Percentiles rank a stretch among this genome's conserved stretches.
These are phyloP conservation scores for Leishmania martiniquensis DNA, from an alignment of 208 protist species.

Conservation along the genomic window DNA sequence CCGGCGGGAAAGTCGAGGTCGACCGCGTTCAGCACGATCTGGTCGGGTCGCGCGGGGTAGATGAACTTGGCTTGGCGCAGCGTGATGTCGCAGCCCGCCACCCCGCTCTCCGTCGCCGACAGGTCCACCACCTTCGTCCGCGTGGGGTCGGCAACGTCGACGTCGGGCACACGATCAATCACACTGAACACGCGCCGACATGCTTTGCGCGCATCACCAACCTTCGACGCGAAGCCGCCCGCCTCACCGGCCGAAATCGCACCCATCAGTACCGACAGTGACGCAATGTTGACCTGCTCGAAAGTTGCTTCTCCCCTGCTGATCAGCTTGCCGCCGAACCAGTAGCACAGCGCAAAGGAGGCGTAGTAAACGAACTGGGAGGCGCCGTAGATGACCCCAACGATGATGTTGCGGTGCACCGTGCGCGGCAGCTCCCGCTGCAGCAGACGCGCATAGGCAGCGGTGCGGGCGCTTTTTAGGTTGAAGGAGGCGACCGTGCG, in stretches of 20 bases:
- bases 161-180: constrained; percentile 75
- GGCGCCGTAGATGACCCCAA: constrained; percentile 51
- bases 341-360: constrained; percentile 67
- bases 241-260: constrained; percentile 64
- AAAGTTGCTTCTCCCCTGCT: constrained; percentile 62
- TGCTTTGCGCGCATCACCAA: constrained; percentile 48
- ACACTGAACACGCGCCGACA: constrained; percentile 68
- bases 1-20: constrained; percentile 40
- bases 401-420: constrained; percentile 33
- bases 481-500: constrained; percentile 86
- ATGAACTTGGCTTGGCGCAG: constrained; percentile 62
- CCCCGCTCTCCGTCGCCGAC: constrained; percentile 47
- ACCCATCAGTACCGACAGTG: constrained; percentile 64
- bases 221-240: constrained; percentile 65
- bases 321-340: constrained; percentile 84
- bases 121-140: too few species aligned
- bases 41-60: constrained; percentile 63
- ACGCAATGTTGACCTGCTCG: constrained; percentile 53
- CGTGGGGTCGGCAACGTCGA: too few species aligned
- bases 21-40: constrained; percentile 56
- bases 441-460: constrained; percentile 28
- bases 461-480: constrained; percentile 45
- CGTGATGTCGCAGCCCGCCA: constrained; percentile 47
- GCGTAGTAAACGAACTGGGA: constrained; percentile 70
- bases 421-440: constrained; percentile 22